Base-by-base conservation (phyloP, 2,329 filamentous ascomycete genomes). In the Hymenoscyphus scutula region DNA sequence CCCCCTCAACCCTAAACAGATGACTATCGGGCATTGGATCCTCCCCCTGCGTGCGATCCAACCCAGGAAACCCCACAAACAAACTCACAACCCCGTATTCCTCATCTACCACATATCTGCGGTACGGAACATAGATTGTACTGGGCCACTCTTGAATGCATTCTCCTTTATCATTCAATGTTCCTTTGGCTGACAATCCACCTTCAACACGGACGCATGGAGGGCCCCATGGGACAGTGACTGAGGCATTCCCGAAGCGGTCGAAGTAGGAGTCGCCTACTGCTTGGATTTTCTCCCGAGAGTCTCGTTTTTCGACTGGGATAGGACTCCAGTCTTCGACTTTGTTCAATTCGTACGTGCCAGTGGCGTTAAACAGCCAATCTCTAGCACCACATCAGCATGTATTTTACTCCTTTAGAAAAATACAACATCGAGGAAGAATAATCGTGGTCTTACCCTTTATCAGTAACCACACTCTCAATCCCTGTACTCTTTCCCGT, bases 211-310 rank as follows among this genome's bases (percentile, higher is more conserved):
- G 59, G 23, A 57, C 53, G 32, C 62, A 64, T 0, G 60, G 60
- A 11, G 60, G 45, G 3, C 60, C 60, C 13, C 53, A 65, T 5
- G 63, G 63, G 11, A 65, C 64, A 5, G 17, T 23, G 1, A 62
- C 57, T 3, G 58, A 58, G 30, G 23, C 57, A 38, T 66, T 56
- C 8, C 53, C 60, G 17, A 58, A 64, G 5, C 54, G 34, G 27
- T 66, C 51, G 38, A 66, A 58, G 53, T 66, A 66, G 2, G 64
- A 62, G 51, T 66, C 64, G 2, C 62, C 64, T n/a, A 53, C 60
- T 23, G 62, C 58, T 55, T 66, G 29, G 34, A 64, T 62, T 13
- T 57, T 58, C 6, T 57, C 55, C 23, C 64, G 59, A 19, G 45
- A 61, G 37, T 64, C 62, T 3, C 53, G 57, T 25, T 64, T 59